phyloP scores from a whole-genome alignment of 805 yeast genomes.

The Wickerhamiella musiphila region DNA sequence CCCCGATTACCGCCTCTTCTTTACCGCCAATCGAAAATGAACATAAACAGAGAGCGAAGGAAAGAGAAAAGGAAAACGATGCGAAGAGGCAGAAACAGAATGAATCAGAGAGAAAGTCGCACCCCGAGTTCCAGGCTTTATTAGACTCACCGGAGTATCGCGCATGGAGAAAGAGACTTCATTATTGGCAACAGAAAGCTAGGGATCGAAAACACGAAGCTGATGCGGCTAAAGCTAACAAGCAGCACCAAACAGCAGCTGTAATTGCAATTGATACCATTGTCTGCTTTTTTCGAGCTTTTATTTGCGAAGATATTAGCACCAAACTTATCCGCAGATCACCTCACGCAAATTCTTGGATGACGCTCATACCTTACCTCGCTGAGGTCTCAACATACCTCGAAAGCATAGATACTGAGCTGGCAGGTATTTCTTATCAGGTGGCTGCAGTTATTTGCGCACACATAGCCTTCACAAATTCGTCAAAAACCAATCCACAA shows the following conservation, averaged over 20 bases:
- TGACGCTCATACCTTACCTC: constrained; percentile 22
- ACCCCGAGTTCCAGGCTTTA: constrained; percentile 2
- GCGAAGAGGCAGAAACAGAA: too few relatives aligned
- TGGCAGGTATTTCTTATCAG: constrained; percentile 19
- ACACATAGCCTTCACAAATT: constrained; percentile 10
- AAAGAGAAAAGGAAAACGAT: too few relatives aligned
- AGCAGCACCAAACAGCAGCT: constrained; percentile 19
- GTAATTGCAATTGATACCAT: constrained; percentile 25
- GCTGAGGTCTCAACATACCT: constrained; percentile 15
- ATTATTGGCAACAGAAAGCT: constrained; percentile 24
- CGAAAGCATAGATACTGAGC: constrained; percentile 13
- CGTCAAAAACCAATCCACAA: constrained; percentile 3
- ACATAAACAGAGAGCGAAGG: too few relatives aligned
- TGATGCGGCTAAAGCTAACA: constrained; percentile 19
- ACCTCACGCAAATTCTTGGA: constrained; percentile 22
- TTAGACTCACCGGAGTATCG: constrained; percentile 12
- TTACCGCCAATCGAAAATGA: too few relatives aligned
- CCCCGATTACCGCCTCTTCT: too few relatives aligned
- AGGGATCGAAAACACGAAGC: constrained; percentile 25
- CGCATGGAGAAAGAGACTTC: constrained; percentile 16
- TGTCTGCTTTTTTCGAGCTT: constrained; percentile 23
- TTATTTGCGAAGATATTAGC: constrained; percentile 25
- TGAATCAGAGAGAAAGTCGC: too few relatives aligned
- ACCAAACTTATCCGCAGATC: constrained; percentile 15
- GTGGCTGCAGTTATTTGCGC: constrained; percentile 19